A percentile compares a stretch with the other conserved stretches of the same genome.
Evolutionary conservation across 208 protist genomes (phyloP).

Genomic region (Crithidia sp.): DNA sequence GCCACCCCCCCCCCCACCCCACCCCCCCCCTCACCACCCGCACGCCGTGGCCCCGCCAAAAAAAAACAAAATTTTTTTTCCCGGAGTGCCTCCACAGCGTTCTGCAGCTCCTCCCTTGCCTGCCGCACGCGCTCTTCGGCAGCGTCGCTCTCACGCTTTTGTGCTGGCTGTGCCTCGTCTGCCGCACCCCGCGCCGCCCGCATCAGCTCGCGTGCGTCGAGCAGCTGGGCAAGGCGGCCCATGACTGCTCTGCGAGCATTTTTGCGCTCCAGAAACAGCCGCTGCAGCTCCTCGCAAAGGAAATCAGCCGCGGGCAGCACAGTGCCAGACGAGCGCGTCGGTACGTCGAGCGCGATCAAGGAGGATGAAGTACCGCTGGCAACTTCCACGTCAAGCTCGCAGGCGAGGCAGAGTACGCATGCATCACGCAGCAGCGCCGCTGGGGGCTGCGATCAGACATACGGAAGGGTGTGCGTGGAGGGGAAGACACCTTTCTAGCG

Average conservation of each 20-base stretch:
- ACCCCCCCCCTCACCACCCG: too few species aligned
- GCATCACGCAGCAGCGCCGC: slow-evolving; percentile 41
- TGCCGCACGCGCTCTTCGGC: not conserved
- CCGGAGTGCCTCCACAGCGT: not conserved
- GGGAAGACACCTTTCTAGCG: slow-evolving; percentile 70
- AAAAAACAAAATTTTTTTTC: too few species aligned
- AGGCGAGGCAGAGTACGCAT: slow-evolving; percentile 29
- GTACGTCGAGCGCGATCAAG: not conserved
- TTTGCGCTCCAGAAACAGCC: slow-evolving; percentile 36
- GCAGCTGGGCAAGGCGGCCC: slow-evolving; percentile 6
- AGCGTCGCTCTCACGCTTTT: not conserved
- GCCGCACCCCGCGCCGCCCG: not conserved
- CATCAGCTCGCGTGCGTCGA: not conserved
- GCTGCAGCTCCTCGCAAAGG: slow-evolving; percentile 27
- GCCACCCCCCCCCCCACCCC: too few species aligned
- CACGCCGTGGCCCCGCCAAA: too few species aligned
- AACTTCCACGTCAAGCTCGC: slow-evolving; percentile 40
- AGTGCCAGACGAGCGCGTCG: not conserved
- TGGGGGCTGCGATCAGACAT: slow-evolving; percentile 35
- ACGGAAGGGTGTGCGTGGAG: slow-evolving; percentile 65
- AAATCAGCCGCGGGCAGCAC: slow-evolving; percentile 1
- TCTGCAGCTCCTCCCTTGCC: not conserved
- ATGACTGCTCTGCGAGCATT: slow-evolving; percentile 20
- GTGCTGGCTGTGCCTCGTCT: not conserved
- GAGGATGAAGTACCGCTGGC: slow-evolving; percentile 20